These are phyloP conservation scores for Colletotrichum sp. DNA, from an alignment of 2,329 filamentous ascomycete genomes.

Conservation along the genomic window DNA sequence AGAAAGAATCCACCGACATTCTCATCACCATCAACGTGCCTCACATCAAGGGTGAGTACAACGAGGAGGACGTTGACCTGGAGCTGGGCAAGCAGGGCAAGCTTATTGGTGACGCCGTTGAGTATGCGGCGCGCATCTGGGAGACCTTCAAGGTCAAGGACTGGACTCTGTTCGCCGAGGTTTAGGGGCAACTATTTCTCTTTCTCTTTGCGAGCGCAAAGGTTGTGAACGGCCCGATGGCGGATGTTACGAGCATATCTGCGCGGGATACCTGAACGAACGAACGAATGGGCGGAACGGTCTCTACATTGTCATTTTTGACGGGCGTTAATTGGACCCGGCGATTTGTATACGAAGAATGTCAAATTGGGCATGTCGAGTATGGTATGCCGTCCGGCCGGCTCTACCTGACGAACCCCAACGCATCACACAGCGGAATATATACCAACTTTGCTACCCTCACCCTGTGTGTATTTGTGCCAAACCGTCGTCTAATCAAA, in stretches of 20 bases:
- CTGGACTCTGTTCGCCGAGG: constrained; percentile 73
- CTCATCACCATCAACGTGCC: constrained; percentile 89
- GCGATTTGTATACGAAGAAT: background rate
- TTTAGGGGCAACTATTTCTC: constrained; percentile 25
- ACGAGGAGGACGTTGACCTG: constrained; percentile 73
- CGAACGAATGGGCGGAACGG: background rate
- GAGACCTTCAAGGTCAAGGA: constrained; percentile 79
- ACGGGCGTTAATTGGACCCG: background rate
- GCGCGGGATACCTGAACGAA: background rate
- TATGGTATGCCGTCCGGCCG: background rate
- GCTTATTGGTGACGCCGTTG: constrained; percentile 71
- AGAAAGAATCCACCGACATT: constrained; percentile 78
- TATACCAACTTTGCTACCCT: background rate
- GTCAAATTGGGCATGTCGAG: background rate
- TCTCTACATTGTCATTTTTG: background rate
- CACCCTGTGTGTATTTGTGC: background rate
- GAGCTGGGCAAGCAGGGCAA: constrained; percentile 69
- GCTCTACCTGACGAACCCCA: background rate
- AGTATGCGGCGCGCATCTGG: constrained; percentile 72
- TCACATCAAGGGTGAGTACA: constrained; percentile 76
- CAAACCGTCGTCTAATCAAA: background rate
- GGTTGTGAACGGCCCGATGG: background rate
- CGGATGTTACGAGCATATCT: background rate
- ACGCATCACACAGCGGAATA: background rate
- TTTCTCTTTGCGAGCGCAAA: background rate